A percentile compares a stretch with the other conserved stretches of the same genome.
phyloP scores from a whole-genome alignment of 306 rosid species.

The Vachellia collinsii region DNA sequence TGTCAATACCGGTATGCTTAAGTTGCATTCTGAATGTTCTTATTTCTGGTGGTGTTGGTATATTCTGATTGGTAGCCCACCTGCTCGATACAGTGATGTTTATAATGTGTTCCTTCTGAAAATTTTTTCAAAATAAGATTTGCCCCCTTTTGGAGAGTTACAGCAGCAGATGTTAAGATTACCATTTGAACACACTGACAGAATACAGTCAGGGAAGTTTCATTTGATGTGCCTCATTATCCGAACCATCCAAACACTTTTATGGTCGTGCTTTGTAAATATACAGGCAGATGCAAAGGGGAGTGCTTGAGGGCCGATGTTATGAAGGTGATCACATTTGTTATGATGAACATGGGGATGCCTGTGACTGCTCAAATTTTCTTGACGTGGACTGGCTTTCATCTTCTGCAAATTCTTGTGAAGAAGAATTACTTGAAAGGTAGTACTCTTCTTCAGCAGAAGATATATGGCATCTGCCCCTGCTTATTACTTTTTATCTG shows the following conservation, averaged over 20 bases:
- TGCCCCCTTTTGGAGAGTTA: not conserved
- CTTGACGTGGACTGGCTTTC: conserved; percentile 69
- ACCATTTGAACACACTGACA: not conserved
- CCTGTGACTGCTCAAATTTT: conserved; percentile 59
- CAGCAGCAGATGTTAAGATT: not conserved
- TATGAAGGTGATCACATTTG: conserved; percentile 44
- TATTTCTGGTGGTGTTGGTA: not conserved
- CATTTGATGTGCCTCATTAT: conserved; percentile 7
- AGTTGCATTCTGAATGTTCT: conserved; percentile 16
- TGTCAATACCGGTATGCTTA: conserved; percentile 54
- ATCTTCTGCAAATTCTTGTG: conserved; percentile 69
- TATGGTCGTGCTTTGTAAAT: conserved; percentile 47
- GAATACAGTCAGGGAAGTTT: conserved; percentile 1
- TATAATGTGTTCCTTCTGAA: not conserved
- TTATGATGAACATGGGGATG: conserved; percentile 59
- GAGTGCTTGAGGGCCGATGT: conserved; percentile 47
- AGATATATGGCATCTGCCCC: not conserved
- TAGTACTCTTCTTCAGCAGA: conserved; percentile 27
- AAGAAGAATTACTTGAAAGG: conserved; percentile 63
- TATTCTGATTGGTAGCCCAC: not conserved
- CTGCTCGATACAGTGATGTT: not conserved
- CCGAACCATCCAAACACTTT: conserved; percentile 16
- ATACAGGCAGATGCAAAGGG: conserved; percentile 43
- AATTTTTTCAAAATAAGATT: not conserved
- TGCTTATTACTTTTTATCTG: not conserved